phyloP scores from a whole-genome alignment of 2,329 filamentous ascomycete species.

The Herpotrichia juniperi region DNA sequence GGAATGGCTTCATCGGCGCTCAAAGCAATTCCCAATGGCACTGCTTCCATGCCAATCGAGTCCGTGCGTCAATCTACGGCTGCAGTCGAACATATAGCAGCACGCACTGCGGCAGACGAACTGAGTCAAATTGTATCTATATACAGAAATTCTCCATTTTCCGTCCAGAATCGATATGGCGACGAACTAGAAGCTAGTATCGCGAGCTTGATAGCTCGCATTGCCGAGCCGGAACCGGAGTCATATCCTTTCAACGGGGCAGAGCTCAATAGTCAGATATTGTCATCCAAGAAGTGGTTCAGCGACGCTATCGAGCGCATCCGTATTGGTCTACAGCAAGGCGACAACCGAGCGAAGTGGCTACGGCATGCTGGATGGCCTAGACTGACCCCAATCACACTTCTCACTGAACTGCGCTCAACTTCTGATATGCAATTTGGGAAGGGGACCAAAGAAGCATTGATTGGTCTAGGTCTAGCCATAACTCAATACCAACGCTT shows the following conservation, averaged over 20 bases:
- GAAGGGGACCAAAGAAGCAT: constrained; percentile 40
- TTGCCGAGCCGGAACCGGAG: background rate
- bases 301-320: constrained; percentile 14
- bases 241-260: constrained; percentile 6
- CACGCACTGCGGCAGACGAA: too few species aligned
- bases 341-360: constrained; percentile 48
- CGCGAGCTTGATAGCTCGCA: constrained; percentile 25
- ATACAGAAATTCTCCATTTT: constrained; percentile 27
- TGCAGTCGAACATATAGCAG: too few species aligned
- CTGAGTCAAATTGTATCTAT: constrained; percentile 20
- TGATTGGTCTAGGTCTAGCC: constrained; percentile 53
- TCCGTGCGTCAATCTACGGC: background rate
- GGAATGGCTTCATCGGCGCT: background rate
- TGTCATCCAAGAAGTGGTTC: constrained; percentile 18
- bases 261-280: constrained; percentile 14
- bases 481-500: constrained; percentile 56
- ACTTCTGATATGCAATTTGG: constrained; percentile 39
- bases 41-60: background rate
- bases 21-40: background rate
- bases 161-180: constrained; percentile 49
- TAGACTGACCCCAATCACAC: constrained; percentile 46
- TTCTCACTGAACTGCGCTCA: constrained; percentile 57
- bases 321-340: constrained; percentile 5
- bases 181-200: constrained; percentile 46
- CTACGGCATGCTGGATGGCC: constrained; percentile 54